Percentiles rank a stretch among this genome's conserved stretches.
These are phyloP conservation scores for Suaeda aralocaspica DNA, from an alignment of 148 eudicot genomes.

Conservation along the genomic window DNA sequence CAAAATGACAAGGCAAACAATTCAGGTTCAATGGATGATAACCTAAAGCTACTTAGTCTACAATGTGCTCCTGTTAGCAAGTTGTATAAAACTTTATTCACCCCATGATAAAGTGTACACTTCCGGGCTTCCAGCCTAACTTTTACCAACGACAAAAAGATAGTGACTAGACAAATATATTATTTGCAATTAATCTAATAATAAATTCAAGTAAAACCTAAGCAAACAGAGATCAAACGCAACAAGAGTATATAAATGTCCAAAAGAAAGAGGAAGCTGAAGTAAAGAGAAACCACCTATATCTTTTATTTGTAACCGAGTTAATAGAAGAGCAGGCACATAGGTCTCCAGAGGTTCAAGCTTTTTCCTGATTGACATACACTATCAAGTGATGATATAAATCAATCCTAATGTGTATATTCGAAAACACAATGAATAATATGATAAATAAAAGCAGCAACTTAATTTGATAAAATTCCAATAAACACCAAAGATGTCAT, in stretches of 20 bases:
- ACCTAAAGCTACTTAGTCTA: too few species aligned
- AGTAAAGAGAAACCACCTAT: constrained; percentile 46
- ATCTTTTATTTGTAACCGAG: constrained; percentile 79
- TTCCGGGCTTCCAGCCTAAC: too few species aligned
- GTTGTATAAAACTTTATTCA: too few species aligned
- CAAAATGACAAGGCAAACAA: too few species aligned
- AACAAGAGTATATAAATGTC: not conserved
- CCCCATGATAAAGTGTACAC: too few species aligned
- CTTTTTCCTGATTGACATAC: constrained; percentile 59
- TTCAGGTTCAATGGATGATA: too few species aligned
- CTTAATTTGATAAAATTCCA: not conserved
- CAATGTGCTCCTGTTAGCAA: too few species aligned
- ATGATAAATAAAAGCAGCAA: not conserved
- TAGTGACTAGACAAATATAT: too few species aligned
- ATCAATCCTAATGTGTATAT: constrained; percentile 18
- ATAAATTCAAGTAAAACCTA: too few species aligned
- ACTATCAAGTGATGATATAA: constrained; percentile 21
- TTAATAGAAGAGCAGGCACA: constrained; percentile 85
- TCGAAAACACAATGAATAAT: not conserved
- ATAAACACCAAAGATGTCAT: not conserved
- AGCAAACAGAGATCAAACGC: not conserved
- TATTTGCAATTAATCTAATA: too few species aligned
- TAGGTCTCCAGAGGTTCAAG: constrained; percentile 91
- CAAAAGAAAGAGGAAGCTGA: not conserved
- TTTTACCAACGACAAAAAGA: too few species aligned